Conservation (phyloP, 306 rosid genomes). For the Elaeagnus macrophylla region DNA sequence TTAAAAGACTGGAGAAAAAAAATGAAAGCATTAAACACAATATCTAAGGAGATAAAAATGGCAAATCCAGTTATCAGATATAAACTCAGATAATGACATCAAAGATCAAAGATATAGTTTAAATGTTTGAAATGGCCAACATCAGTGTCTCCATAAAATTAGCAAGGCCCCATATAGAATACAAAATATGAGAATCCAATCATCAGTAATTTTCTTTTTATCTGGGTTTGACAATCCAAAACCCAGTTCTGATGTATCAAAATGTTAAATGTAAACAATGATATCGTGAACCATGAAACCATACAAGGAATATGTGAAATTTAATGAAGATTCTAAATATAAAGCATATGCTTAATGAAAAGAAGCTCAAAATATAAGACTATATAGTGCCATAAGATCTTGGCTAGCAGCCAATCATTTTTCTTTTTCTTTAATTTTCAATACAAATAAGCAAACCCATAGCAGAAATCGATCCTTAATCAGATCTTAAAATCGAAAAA, state of each 20-base stretch:
- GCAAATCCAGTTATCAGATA: slow-evolving; percentile 15
- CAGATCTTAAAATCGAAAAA: slow-evolving; percentile 29
- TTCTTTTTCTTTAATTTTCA: no score
- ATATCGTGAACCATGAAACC: background rate
- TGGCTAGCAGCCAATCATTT: no score
- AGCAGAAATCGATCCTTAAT: slow-evolving; percentile 7
- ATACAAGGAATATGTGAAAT: background rate
- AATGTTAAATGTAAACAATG: background rate
- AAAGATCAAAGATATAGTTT: no score
- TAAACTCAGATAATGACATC: slow-evolving; percentile 2
- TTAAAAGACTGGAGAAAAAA: no score
- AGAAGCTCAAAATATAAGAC: no score
- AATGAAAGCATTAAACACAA: no score
- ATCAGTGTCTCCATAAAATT: background rate
- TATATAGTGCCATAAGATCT: no score
- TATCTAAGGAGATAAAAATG: background rate
- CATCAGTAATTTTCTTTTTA: background rate
- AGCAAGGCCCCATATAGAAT: background rate
- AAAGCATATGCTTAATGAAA: no score
- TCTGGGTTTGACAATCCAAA: background rate
- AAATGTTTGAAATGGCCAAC: no score
- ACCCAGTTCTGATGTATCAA: background rate
- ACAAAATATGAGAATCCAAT: background rate
- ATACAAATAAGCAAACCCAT: slow-evolving; percentile 9
- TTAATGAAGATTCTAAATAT: background rate